Conservation (phyloP, 768 basidiomycete species). For the Mycena pura region DNA sequence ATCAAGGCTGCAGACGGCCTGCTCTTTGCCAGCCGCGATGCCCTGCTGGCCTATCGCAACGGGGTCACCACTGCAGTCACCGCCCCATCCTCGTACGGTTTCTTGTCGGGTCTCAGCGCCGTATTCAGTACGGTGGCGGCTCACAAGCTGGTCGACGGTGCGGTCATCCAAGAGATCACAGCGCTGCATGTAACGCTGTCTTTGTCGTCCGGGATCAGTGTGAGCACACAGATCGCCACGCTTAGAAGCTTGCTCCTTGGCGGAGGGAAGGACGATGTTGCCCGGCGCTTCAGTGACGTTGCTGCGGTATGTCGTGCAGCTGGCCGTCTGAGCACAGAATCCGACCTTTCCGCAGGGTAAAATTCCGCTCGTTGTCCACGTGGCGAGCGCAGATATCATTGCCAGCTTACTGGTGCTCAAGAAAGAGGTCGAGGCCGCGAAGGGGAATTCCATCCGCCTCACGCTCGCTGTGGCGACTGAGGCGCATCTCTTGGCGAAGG, state of each 20-base stretch:
- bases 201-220: conserved; percentile 47
- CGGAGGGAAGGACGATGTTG: conserved; percentile 38
- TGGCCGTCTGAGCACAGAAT: conserved; percentile 27
- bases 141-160: conserved; percentile 66
- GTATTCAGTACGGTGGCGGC: conserved; percentile 65
- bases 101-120: conserved; percentile 69
- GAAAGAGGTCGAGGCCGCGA: conserved; percentile 52
- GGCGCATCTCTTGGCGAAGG: conserved; percentile 65
- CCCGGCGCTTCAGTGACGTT: conserved; percentile 37
- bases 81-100: conserved; percentile 60
- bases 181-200: conserved; percentile 68
- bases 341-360: conserved; percentile 47
- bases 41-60: conserved; percentile 59
- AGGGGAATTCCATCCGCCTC: conserved; percentile 42
- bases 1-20: conserved; percentile 71
- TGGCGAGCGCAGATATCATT: conserved; percentile 79
- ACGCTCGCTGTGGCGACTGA: conserved; percentile 69
- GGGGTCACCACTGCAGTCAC: conserved; percentile 80
- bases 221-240: conserved; percentile 68
- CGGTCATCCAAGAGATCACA: conserved; percentile 65
- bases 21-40: conserved; percentile 44
- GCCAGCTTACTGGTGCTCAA: conserved; percentile 71
- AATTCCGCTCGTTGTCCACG: conserved; percentile 69
- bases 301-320: conserved; percentile 27
- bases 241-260: conserved; percentile 57